A percentile compares a stretch with the other conserved stretches of the same genome.
These are phyloP conservation scores for Heterobasidion parviporum DNA, from an alignment of 1,284 basidiomycete species.

Conservation along the genomic window DNA sequence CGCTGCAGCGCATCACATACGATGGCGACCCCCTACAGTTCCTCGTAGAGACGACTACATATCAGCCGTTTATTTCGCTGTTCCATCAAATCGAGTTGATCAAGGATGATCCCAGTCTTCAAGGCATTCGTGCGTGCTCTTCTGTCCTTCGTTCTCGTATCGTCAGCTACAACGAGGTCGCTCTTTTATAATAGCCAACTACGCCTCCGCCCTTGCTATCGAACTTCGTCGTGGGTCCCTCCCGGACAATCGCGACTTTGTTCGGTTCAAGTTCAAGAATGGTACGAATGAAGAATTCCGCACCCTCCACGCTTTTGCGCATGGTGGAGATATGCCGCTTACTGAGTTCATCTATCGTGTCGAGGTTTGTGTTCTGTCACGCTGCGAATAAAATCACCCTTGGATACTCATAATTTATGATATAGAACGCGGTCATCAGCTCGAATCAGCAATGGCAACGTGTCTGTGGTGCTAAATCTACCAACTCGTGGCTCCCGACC, in stretches of 20 bases:
- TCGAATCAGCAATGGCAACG: slow-evolving; percentile 63
- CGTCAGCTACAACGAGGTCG: slow-evolving; percentile 7
- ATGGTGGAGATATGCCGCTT: slow-evolving; percentile 63
- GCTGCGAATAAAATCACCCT: no score
- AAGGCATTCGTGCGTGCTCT: slow-evolving; percentile 51
- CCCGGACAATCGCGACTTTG: slow-evolving; percentile 69
- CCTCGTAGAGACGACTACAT: slow-evolving; percentile 64
- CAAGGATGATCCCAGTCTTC: slow-evolving; percentile 48
- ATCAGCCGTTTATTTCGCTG: slow-evolving; percentile 85
- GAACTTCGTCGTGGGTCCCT: slow-evolving; percentile 69
- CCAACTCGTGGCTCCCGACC: slow-evolving; percentile 1
- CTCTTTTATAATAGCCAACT: slow-evolving; percentile 50
- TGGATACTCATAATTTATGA: no score
- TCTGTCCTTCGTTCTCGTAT: not conserved
- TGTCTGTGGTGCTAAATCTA: slow-evolving; percentile 32
- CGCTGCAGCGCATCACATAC: slow-evolving; percentile 71
- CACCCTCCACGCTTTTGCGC: slow-evolving; percentile 60
- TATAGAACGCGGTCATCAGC: slow-evolving; percentile 17
- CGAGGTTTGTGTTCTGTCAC: slow-evolving; percentile 37
- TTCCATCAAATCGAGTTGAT: slow-evolving; percentile 68
- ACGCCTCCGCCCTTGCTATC: slow-evolving; percentile 68
- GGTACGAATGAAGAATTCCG: slow-evolving; percentile 55
- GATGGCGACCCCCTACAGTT: slow-evolving; percentile 72
- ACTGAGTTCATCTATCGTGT: slow-evolving; percentile 73
- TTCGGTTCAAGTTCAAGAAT: slow-evolving; percentile 83